Evolutionary conservation across 2,329 filamentous ascomycete genomes (phyloP), one percentile per base, ranked within the genome.

Genomic region (Chaetomium globosum): DNA sequence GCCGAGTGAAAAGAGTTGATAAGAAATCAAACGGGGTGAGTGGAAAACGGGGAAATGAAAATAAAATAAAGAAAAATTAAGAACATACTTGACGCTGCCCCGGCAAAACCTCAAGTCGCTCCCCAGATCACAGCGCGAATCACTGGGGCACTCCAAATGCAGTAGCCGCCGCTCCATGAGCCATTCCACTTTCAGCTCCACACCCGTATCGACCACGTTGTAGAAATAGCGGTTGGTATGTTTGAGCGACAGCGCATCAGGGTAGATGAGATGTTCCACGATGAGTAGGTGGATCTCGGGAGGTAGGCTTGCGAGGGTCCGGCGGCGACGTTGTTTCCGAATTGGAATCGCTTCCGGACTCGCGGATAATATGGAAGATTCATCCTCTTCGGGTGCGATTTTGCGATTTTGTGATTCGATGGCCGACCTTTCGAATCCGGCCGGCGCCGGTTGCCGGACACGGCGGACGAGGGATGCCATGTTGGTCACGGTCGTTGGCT

Each of bases 241-340:
- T 72, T 91, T 91, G 19, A 91, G 78, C 0, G 88, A 88, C 1
- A 91, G 81, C 0, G 89, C 89, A 67, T 92, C 89, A 0, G 89
- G 89, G 67, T 91, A 91, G 36, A 83, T 83, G 65, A 91, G 84
- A 61, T 85, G 79, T 12, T 80, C 74, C 36, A 84, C 79, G 63
- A 91, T 87, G 58, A 85, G 80, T 1, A 89, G 74, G 69, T 90
- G 89, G n/a, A 91, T 80, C 71, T 92, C 89, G 0, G 85, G 80
- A 1, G 89, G 89, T 2, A 91, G 78, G 19, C 77, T 75, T 73
- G 81, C 78, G 39, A 88, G 72, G n/a, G 72, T 64, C 30, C 62
- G 52, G 13, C 51, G 19, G 26, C 31, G 55, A 19, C 53, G 63
- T 16, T 6, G 63, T 7, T 6, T 43, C 26, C n/a, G 30, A 26